Evolutionary conservation across 345 rosid species (phyloP).

Genomic region (Citrus medica): DNA sequence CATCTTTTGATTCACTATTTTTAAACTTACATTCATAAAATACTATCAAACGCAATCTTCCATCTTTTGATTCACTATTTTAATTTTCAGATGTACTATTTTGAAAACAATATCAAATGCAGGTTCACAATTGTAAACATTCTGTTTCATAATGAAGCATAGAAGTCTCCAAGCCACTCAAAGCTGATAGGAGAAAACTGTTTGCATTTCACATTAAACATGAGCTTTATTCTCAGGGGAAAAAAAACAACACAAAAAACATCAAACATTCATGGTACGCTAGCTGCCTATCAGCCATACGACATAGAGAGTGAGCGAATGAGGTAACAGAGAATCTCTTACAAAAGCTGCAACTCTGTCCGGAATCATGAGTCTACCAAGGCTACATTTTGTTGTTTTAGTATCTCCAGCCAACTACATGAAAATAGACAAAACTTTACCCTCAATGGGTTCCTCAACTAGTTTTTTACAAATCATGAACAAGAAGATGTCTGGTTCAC

Average conservation of each 20-base stretch:
- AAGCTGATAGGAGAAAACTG: background rate
- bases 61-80: too few relatives aligned
- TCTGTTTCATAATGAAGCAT: background rate
- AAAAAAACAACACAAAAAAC: background rate
- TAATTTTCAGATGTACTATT: too few relatives aligned
- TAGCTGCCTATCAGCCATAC: background rate
- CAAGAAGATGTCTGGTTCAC: background rate
- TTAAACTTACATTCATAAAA: too few relatives aligned
- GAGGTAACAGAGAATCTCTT: background rate
- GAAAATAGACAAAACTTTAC: slow-evolving; percentile 1
- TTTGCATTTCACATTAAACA: background rate
- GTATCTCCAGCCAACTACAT: background rate
- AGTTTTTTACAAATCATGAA: background rate
- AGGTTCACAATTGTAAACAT: too few relatives aligned
- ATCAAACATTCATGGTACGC: background rate
- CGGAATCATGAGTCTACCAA: background rate
- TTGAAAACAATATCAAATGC: background rate
- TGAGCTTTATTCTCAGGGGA: background rate
- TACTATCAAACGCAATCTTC: too few relatives aligned
- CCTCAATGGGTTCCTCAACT: background rate
- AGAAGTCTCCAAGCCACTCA: background rate
- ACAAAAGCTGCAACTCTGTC: background rate
- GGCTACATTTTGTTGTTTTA: background rate
- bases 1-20: too few relatives aligned
- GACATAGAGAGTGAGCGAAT: too few relatives aligned